These are phyloP conservation scores for Sclerospora graminicola DNA, from an alignment of 352 stramenopile species.

Conservation along the genomic window DNA sequence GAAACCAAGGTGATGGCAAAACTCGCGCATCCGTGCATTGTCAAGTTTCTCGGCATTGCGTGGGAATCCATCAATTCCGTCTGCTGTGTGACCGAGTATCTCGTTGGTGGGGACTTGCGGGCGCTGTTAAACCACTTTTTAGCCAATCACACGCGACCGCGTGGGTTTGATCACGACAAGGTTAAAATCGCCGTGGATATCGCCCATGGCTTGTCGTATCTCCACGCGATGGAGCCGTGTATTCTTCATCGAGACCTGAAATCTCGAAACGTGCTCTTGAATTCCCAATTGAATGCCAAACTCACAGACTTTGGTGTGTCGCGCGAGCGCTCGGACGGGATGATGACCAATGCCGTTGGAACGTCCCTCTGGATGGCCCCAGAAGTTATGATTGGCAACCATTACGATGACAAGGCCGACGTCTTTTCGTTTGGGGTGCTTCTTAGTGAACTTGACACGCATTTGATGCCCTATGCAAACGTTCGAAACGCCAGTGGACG, in stretches of 20 bases:
- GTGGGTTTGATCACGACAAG: conserved; percentile 38
- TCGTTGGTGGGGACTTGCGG: conserved; percentile 35
- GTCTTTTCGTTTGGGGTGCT: conserved; percentile 45
- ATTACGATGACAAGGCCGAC: conserved; percentile 36
- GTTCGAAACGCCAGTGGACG: conserved; percentile 20
- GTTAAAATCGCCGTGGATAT: conserved; percentile 31
- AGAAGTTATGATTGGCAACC: conserved; percentile 35
- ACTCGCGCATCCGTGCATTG: conserved; percentile 51
- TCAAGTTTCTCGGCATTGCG: conserved; percentile 52
- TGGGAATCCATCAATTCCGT: conserved; percentile 37
- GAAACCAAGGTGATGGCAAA: conserved; percentile 52
- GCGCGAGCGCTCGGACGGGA: conserved; percentile 22
- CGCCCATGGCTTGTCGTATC: conserved; percentile 33
- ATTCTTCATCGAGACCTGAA: conserved; percentile 69
- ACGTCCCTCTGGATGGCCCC: conserved; percentile 48
- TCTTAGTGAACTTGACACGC: conserved; percentile 35
- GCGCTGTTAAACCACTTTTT: conserved; percentile 28
- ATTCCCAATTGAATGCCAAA: conserved; percentile 31
- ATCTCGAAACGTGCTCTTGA: conserved; percentile 68
- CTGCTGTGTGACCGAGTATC: conserved; percentile 40
- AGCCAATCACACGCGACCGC: conserved; percentile 11
- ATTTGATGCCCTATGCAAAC: conserved; percentile 33
- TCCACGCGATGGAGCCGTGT: conserved; percentile 34
- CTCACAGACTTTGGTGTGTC: conserved; percentile 54
- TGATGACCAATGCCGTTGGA: conserved; percentile 37